phyloP scores from a whole-genome alignment of 768 basidiomycete genomes.

The Rhodotorula paludigena region DNA sequence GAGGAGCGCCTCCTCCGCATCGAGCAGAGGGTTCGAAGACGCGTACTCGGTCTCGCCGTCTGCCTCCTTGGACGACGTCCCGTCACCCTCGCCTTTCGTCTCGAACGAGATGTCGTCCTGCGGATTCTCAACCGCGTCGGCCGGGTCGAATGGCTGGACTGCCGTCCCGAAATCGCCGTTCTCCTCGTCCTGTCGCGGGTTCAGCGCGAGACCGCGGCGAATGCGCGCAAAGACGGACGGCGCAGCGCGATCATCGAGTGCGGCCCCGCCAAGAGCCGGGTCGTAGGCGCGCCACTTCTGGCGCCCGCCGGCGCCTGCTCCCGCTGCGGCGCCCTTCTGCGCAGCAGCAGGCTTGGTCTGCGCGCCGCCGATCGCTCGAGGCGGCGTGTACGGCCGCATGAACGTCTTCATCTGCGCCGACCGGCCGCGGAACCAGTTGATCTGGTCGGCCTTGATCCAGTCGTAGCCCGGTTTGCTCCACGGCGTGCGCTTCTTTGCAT shows the following conservation, averaged over 20 bases:
- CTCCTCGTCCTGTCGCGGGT: neutral
- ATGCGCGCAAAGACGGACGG: neutral
- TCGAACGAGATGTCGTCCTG: constrained; percentile 5
- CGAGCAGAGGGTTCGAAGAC: neutral
- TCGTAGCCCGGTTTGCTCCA: constrained; percentile 34
- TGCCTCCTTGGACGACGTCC: neutral
- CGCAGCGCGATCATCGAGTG: neutral
- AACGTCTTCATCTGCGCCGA: constrained; percentile 25
- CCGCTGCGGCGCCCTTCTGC: too few relatives aligned
- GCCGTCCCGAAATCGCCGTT: neutral
- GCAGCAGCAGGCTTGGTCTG: too few relatives aligned
- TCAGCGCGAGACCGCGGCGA: neutral
- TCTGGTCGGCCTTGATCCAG: constrained; percentile 40
- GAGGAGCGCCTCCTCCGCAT: neutral
- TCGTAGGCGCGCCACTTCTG: too few relatives aligned
- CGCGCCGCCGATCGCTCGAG: too few relatives aligned
- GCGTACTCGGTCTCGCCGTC: neutral
- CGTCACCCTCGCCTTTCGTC: neutral
- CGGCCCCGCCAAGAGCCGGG: too few relatives aligned
- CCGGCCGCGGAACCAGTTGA: constrained; percentile 41
- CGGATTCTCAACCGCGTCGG: constrained; percentile 9
- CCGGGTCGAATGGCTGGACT: constrained; percentile 25
- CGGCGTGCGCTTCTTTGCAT: constrained; percentile 20
- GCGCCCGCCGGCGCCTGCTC: too few relatives aligned
- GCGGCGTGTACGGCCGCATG: constrained; percentile 20